Conservation (phyloP, 1,284 basidiomycete species). For the Baeospora myosura region DNA sequence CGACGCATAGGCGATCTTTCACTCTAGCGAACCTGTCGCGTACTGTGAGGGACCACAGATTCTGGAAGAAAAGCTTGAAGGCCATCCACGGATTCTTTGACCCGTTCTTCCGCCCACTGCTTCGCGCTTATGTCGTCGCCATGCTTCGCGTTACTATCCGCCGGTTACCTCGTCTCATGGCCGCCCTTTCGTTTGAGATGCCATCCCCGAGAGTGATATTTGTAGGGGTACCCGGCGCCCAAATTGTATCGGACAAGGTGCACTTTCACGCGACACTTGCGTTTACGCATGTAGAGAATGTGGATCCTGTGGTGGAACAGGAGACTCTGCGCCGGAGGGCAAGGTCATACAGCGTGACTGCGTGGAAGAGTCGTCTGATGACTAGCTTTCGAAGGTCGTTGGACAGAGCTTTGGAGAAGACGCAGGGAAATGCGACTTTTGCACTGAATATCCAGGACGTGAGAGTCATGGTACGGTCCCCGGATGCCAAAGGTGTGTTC, state of each 20-base stretch:
- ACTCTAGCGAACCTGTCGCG: conserved; percentile 47
- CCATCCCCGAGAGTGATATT: conserved; percentile 45
- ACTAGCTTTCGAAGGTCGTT: conserved; percentile 56
- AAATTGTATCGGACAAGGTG: conserved; percentile 42
- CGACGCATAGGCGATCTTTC: conserved; percentile 34
- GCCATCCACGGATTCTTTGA: no score
- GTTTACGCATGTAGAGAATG: no score
- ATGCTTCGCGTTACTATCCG: conserved; percentile 52
- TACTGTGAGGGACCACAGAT: no score
- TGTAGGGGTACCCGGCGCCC: conserved; percentile 40
- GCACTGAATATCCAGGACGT: conserved; percentile 44
- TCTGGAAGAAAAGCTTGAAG: no score
- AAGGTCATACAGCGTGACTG: conserved; percentile 40
- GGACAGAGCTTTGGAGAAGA: conserved; percentile 60
- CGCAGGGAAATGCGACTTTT: conserved; percentile 46
- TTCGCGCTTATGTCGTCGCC: conserved; percentile 48
- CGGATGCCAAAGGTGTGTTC: conserved; percentile 22
- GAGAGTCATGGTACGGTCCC: conserved; percentile 31
- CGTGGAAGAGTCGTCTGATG: conserved; percentile 53
- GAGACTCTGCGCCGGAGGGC: no score
- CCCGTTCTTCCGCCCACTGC: conserved; percentile 51
- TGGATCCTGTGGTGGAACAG: no score
- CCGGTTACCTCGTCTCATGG: conserved; percentile 56
- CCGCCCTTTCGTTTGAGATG: conserved; percentile 60
- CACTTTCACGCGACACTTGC: conserved; percentile 46